Evolutionary conservation across 106 monocot species (phyloP).

Genomic region (Agapanthus africanus): DNA sequence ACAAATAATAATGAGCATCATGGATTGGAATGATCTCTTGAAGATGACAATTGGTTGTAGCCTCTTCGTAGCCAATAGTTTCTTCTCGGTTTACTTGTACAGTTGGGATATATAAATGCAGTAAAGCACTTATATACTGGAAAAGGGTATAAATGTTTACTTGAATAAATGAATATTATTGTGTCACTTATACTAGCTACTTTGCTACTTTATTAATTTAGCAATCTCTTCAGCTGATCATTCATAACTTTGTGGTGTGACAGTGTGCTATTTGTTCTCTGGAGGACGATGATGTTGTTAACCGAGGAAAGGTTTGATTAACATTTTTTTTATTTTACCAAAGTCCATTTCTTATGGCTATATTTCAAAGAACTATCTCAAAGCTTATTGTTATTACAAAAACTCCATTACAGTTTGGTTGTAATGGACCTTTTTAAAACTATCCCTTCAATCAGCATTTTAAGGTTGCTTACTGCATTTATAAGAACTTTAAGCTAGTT

Average conservation of each 20-base stretch:
- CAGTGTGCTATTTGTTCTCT: constrained; percentile 93
- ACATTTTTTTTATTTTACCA: not conserved
- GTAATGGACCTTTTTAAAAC: too few species aligned
- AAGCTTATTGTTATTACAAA: too few species aligned
- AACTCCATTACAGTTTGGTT: too few species aligned
- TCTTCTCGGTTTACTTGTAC: not conserved
- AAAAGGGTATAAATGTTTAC: not conserved
- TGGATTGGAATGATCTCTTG: too few species aligned
- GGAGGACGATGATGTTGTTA: constrained; percentile 58
- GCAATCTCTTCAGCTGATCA: not conserved
- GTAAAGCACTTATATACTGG: not conserved
- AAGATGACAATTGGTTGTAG: too few species aligned
- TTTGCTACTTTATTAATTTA: not conserved
- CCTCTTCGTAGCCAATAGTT: too few species aligned
- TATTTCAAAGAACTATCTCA: too few species aligned
- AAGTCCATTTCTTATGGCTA: too few species aligned
- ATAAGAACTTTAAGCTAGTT: too few species aligned
- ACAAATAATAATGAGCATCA: too few species aligned
- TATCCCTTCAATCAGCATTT: too few species aligned
- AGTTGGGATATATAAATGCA: not conserved
- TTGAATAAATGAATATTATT: not conserved
- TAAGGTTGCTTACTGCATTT: too few species aligned
- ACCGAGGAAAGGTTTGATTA: constrained; percentile 44
- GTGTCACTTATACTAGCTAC: not conserved
- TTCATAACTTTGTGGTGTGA: not conserved